Evolutionary conservation across 106 monocot genomes (phyloP), one percentile per base, ranked within the genome.

Genomic region (Acorus gramineus): DNA sequence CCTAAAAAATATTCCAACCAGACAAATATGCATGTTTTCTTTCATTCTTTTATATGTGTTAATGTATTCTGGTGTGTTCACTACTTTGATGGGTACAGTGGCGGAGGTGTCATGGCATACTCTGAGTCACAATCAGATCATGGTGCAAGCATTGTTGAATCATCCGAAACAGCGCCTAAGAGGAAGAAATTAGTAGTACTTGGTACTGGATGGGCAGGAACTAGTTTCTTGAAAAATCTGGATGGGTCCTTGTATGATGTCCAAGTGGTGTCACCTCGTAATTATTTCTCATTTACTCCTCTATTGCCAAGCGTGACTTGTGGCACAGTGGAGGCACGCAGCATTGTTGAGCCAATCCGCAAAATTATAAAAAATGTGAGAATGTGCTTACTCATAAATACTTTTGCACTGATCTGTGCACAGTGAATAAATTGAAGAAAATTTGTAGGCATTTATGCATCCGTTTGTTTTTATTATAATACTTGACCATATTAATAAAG

Each of bases 121-220:
- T 83, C 90, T 50, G 90, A 91, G 53, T 57, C 86, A 62, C 67
- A 66, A 64, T 61, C 69, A 47, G 78, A 83, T 10, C 47, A 12
- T 66, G 61, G 55, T 28, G 5, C 63, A 45, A n/a, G 56, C 28
- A 28, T 28, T 55, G 50, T 2, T 3, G 62, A 60, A 48, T 55
- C 80, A 56, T n/a, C 64, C 51, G 70, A 83, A 43, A 49, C 49
- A 12, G 13, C 71, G 43, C 10, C 66, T 11, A 83, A 78, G 82
- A 89, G 80, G 72, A 89, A 82, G 74, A 28, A 28, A 28, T 60
- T 89, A 14, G 69, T 89, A 13, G 77, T 89, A 42, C 85, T 89
- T 68, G 89, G 89, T 8, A 89, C 89, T 62, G 89, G 89, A 56
- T 89, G 89, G 85, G 89, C 77, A 47, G 89, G 80, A n/a, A 89